Evolutionary conservation across 2,329 filamentous ascomycete genomes (phyloP), one percentile per base, ranked within the genome.

Genomic region (Cordyceps cateniannulata): DNA sequence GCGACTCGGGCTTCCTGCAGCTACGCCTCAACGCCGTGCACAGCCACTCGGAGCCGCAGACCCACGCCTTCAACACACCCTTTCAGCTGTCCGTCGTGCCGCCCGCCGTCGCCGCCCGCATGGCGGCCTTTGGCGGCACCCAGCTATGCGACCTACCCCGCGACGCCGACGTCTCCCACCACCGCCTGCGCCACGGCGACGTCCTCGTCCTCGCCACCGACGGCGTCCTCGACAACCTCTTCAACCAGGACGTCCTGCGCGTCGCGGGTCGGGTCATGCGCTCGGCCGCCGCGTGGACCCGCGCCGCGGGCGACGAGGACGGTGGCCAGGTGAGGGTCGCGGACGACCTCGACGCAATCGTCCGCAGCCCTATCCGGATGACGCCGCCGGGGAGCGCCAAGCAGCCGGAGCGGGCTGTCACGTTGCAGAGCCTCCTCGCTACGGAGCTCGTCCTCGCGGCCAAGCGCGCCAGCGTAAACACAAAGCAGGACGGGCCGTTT

Each of bases 1-100:
- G 95, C 65, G 95, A 99, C 76, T 97, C 92, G 27, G 95, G 95
- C 35, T 98, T 93, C 72, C 82, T 98, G 60, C 88, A 96, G 63
- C 80, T 98, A 63, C 86, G 92, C 16, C 83, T 91, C 27, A 96
- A 93, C 66, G 91, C 89, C 16, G 90, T 99, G 35, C 88, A 95
- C 72, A 84, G 88, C 60, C 88, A 86, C 70, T 96, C 92, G 2
- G 84, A 87, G 52, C 89, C 91, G 25, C 95, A 99, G 75, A 97
- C 92, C 0, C 95, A 99, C 73, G 92, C 88, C 48, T 99, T 99
- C 82, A 99, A 99, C 75, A 98, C 95, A 0, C 95, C 95, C 0
- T 99, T 90, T 71, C 95, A 99, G 73, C 83, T 99, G 45, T 93
- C 91, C 59, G 86, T 96, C 58, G 87, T 97, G 8, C 93, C 95